phyloP scores from a whole-genome alignment of 1,139 yeast genomes.

The Candida sp. region DNA sequence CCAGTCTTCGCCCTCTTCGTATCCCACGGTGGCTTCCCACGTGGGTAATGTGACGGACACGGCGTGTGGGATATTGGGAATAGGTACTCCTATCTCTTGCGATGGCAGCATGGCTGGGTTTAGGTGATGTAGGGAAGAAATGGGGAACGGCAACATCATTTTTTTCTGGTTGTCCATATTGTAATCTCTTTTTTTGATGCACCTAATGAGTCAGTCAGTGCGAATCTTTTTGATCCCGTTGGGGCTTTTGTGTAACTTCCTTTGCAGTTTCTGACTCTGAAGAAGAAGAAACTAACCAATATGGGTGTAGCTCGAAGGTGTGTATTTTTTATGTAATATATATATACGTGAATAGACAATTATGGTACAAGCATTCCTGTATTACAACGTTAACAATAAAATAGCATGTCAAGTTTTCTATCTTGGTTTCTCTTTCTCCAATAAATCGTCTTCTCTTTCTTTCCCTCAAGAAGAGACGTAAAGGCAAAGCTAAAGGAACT shows the following conservation, averaged over 20 bases:
- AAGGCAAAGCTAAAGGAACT: neutral
- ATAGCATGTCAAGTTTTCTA: too few relatives aligned
- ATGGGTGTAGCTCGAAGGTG: too few relatives aligned
- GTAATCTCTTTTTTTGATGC: neutral
- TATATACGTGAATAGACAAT: too few relatives aligned
- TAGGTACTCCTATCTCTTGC: conserved; percentile 75
- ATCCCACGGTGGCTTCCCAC: conserved; percentile 92
- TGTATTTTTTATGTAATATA: too few relatives aligned
- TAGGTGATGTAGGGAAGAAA: neutral
- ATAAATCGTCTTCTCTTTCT: neutral
- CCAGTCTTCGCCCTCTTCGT: conserved; percentile 90
- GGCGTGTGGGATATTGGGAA: conserved; percentile 92
- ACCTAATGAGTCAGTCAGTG: neutral
- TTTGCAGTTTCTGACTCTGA: neutral
- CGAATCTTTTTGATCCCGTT: neutral
- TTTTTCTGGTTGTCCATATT: neutral
- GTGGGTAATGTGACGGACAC: conserved; percentile 94
- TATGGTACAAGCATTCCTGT: too few relatives aligned
- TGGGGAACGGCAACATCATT: neutral
- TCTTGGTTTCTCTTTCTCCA: too few relatives aligned
- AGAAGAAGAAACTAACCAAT: too few relatives aligned
- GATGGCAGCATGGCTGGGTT: conserved; percentile 23
- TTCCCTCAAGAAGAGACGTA: neutral
- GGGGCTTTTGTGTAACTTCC: neutral
- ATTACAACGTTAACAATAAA: too few relatives aligned